These are phyloP conservation scores for Aspergillus tanneri DNA, from an alignment of 2,329 filamentous ascomycete species.

Conservation along the genomic window DNA sequence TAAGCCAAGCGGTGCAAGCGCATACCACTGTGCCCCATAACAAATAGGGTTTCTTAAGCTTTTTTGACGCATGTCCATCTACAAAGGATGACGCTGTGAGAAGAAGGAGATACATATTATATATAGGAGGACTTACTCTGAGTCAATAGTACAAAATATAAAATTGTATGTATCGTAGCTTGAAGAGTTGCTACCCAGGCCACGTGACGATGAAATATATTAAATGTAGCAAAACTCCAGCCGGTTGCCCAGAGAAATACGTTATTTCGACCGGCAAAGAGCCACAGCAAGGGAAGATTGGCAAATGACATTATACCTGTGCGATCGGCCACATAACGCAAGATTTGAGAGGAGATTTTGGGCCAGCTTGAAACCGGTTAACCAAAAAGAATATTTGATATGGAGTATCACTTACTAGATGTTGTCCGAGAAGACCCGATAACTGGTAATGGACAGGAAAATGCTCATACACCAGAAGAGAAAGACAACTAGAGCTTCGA, in stretches of 20 bases:
- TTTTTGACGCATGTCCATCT: conserved; percentile 29
- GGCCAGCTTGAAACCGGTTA: conserved; percentile 28
- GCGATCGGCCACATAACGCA: conserved; percentile 61
- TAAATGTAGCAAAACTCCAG: conserved; percentile 67
- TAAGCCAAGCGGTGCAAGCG: background rate
- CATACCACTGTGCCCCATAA: conserved; percentile 33
- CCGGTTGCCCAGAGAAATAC: conserved; percentile 65
- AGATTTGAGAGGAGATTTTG: conserved; percentile 37
- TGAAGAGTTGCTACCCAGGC: conserved; percentile 62
- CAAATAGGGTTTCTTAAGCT: conserved; percentile 29
- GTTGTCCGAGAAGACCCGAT: conserved; percentile 48
- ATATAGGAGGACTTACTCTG: conserved; percentile 19
- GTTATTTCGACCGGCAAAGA: conserved; percentile 68
- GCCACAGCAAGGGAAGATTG: conserved; percentile 64
- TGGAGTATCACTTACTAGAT: conserved; percentile 40
- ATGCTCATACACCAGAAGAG: conserved; percentile 49
- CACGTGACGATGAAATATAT: conserved; percentile 66
- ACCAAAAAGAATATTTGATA: background rate
- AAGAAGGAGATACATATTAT: background rate
- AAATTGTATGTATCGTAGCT: conserved; percentile 62
- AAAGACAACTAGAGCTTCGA: conserved; percentile 47
- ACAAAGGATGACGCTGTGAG: background rate
- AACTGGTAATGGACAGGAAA: conserved; percentile 45
- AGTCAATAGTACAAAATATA: conserved; percentile 51
- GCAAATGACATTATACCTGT: conserved; percentile 64